phyloP scores from a whole-genome alignment of 2,329 filamentous ascomycete genomes.

The Stromatinia cepivora region DNA sequence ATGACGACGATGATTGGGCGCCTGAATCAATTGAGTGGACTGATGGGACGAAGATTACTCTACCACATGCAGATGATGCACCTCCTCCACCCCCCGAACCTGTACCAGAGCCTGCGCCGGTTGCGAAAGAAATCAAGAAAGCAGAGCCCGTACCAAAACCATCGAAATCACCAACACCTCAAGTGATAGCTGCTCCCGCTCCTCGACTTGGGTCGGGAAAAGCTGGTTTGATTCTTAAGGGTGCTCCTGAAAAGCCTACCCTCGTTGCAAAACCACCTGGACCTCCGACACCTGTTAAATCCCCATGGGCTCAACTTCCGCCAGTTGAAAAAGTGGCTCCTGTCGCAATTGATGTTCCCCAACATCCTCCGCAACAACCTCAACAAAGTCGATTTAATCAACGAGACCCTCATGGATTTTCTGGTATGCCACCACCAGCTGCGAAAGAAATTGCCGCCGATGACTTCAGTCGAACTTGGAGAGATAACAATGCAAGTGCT shows the following conservation, averaged over 20 bases:
- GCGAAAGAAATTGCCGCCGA: slow-evolving; percentile 89
- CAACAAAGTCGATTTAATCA: slow-evolving; percentile 51
- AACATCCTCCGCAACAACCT: slow-evolving; percentile 45
- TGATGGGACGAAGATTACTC: slow-evolving; percentile 79
- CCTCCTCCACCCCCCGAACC: slow-evolving; percentile 36
- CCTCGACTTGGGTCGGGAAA: slow-evolving; percentile 47
- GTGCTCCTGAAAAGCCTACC: slow-evolving; percentile 68
- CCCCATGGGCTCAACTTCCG: slow-evolving; percentile 86
- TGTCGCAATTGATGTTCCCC: slow-evolving; percentile 57
- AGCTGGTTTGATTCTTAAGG: slow-evolving; percentile 62
- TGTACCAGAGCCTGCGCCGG: slow-evolving; percentile 34
- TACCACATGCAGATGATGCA: slow-evolving; percentile 62
- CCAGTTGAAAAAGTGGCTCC: slow-evolving; percentile 81
- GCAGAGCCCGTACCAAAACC: slow-evolving; percentile 34
- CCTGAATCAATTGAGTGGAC: slow-evolving; percentile 86
- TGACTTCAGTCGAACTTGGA: slow-evolving; percentile 86
- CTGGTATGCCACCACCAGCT: slow-evolving; percentile 53
- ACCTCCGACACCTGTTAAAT: slow-evolving; percentile 72
- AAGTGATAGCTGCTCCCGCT: slow-evolving; percentile 37
- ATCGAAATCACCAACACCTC: slow-evolving; percentile 37
- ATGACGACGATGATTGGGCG: slow-evolving; percentile 85
- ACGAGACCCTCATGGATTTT: slow-evolving; percentile 57
- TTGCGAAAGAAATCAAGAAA: slow-evolving; percentile 32
- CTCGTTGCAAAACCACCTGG: slow-evolving; percentile 71
- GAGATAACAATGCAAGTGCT: slow-evolving; percentile 63